These are phyloP conservation scores for Fusarium liriodendri DNA, from an alignment of 2,329 filamentous ascomycete species.

Conservation along the genomic window DNA sequence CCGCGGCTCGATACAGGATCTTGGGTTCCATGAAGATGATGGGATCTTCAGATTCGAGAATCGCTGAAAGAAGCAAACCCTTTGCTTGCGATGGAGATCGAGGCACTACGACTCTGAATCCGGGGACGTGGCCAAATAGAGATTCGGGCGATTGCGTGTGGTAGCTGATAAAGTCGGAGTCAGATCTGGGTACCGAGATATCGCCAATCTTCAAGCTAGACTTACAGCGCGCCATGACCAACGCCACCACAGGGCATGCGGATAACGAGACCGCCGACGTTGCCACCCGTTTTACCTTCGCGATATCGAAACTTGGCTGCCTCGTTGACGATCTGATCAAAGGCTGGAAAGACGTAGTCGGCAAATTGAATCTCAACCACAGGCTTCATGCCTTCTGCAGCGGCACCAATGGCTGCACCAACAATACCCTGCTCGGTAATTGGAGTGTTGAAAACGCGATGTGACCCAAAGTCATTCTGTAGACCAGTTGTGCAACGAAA, in stretches of 20 bases:
- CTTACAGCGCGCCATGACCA: conserved; percentile 79
- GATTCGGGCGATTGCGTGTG: conserved; percentile 90
- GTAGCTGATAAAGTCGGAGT: conserved; percentile 55
- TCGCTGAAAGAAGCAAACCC: conserved; percentile 79
- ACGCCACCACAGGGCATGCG: conserved; percentile 91
- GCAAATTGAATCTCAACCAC: conserved; percentile 95
- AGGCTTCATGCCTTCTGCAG: conserved; percentile 89
- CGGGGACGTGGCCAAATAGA: conserved; percentile 89
- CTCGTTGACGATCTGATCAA: conserved; percentile 93
- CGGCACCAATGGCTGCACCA: conserved; percentile 89
- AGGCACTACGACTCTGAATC: conserved; percentile 86
- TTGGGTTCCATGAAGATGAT: conserved; percentile 95
- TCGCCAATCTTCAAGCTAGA: not conserved
- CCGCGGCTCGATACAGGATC: conserved; percentile 88
- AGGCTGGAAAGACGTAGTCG: conserved; percentile 91
- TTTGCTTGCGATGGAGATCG: conserved; percentile 88
- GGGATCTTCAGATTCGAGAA: conserved; percentile 79
- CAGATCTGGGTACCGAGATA: not conserved
- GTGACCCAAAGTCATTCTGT: conserved; percentile 83
- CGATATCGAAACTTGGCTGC: conserved; percentile 87
- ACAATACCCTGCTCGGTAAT: conserved; percentile 92
- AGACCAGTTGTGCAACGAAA: conserved; percentile 93
- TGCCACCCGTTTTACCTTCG: conserved; percentile 65
- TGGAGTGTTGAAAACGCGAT: conserved; percentile 94
- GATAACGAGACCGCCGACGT: conserved; percentile 82